Percentiles rank a stretch among this genome's conserved stretches.
Evolutionary conservation across 495 filamentous ascomycete species (phyloP).

Genomic region (Podospora bellae-mahoneyi): DNA sequence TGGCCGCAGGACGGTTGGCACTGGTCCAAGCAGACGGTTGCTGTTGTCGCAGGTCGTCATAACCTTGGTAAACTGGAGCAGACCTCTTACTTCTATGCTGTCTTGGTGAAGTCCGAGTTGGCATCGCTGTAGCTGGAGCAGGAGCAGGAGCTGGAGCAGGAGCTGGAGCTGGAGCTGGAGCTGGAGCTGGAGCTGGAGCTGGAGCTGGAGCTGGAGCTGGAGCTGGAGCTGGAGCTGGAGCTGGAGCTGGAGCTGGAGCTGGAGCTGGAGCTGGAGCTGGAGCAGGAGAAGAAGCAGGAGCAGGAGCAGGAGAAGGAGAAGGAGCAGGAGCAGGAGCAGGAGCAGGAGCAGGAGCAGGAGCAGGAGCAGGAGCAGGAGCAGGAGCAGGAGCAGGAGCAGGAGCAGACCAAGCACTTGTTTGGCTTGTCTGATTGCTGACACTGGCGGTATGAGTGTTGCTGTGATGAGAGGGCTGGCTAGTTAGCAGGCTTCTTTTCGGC

Average conservation of each 20-base stretch:
- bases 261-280: constrained; percentile 1
- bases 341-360: neutral
- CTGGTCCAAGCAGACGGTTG: constrained; percentile 21
- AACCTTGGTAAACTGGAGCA: constrained; percentile 16
- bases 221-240: constrained; percentile 6
- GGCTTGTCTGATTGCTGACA: constrained; percentile 6
- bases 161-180: neutral
- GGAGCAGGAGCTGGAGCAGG: neutral
- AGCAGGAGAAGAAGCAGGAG: neutral
- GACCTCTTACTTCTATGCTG: constrained; percentile 20
- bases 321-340: neutral
- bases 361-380: neutral
- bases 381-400: constrained; percentile 2
- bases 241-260: neutral
- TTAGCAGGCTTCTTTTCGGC: constrained; percentile 13
- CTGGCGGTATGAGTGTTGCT: neutral
- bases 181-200: neutral
- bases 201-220: too few species aligned
- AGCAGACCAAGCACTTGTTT: neutral
- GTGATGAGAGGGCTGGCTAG: constrained; percentile 9
- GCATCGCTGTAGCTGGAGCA: constrained; percentile 3
- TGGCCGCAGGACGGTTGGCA: constrained; percentile 12
- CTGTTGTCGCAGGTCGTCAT: constrained; percentile 24
- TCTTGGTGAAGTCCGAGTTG: constrained; percentile 23
- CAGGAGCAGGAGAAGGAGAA: neutral